Percentiles rank a stretch among this genome's conserved stretches.
These are phyloP conservation scores for Articulospora tetracladia DNA, from an alignment of 495 filamentous ascomycete species.

Conservation along the genomic window DNA sequence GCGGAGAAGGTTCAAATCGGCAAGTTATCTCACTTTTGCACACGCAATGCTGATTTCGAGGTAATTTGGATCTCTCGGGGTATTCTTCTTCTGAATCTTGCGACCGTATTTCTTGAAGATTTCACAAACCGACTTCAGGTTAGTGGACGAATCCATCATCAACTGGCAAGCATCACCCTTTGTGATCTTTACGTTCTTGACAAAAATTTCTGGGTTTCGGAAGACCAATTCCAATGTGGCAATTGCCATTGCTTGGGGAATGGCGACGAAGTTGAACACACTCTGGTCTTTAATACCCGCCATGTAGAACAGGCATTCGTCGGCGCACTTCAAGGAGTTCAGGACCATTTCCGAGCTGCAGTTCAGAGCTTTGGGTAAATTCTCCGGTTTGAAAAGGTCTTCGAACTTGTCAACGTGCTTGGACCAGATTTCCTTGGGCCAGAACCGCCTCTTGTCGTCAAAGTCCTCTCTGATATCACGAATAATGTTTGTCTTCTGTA, in stretches of 20 bases:
- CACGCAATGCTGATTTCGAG: constrained; percentile 88
- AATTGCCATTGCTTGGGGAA: constrained; percentile 98
- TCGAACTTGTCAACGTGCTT: constrained; percentile 88
- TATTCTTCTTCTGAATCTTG: constrained; percentile 91
- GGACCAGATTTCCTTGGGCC: constrained; percentile 93
- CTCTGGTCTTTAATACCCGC: constrained; percentile 94
- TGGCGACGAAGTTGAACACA: constrained; percentile 99
- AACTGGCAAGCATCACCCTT: constrained; percentile 90
- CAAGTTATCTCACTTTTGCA: constrained; percentile 61
- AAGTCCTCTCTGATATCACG: constrained; percentile 90
- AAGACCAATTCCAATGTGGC: constrained; percentile 90
- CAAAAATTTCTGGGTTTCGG: constrained; percentile 84
- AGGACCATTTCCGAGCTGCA: constrained; percentile 95
- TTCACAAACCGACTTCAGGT: constrained; percentile 72
- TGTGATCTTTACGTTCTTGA: constrained; percentile 90
- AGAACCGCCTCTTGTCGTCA: constrained; percentile 83
- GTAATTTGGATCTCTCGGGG: constrained; percentile 89
- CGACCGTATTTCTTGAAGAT: constrained; percentile 73
- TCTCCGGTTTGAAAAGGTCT: constrained; percentile 80
- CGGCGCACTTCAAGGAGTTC: constrained; percentile 78
- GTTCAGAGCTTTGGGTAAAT: constrained; percentile 75
- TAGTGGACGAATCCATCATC: constrained; percentile 91
- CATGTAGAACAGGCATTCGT: constrained; percentile 96
- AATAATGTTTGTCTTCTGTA: constrained; percentile 99
- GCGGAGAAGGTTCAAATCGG: not conserved